Evolutionary conservation across 2,329 filamentous ascomycete genomes (phyloP).

Genomic region (Xylaria sp.): DNA sequence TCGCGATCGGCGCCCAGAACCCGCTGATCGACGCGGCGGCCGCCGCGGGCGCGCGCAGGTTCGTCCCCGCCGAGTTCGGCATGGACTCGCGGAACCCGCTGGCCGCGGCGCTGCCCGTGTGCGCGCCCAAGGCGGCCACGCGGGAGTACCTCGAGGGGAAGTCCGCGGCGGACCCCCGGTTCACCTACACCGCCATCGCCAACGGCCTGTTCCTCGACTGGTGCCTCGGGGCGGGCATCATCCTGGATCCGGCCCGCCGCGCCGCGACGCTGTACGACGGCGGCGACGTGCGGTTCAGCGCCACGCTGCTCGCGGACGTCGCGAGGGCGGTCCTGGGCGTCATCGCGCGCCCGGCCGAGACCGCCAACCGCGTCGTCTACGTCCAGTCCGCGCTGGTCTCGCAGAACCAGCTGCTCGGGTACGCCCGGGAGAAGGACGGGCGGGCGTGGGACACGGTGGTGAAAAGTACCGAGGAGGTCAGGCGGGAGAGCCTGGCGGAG

Average conservation of each 20-base stretch:
- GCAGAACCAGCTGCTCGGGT: slow-evolving; percentile 41
- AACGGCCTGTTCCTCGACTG: slow-evolving; percentile 44
- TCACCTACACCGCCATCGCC: slow-evolving; percentile 39
- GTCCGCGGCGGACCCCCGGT: slow-evolving; percentile 24
- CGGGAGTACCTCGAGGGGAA: slow-evolving; percentile 39
- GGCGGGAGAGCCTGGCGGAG: slow-evolving; percentile 33
- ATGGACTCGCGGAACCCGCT: slow-evolving; percentile 39
- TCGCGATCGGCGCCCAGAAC: slow-evolving; percentile 34
- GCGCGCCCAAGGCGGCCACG: slow-evolving; percentile 38
- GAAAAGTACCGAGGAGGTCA: slow-evolving; percentile 33
- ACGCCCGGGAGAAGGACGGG: slow-evolving; percentile 38
- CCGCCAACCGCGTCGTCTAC: slow-evolving; percentile 40
- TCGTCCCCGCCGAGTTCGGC: slow-evolving; percentile 47
- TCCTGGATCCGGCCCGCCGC: slow-evolving; percentile 35
- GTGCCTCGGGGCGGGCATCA: slow-evolving; percentile 33
- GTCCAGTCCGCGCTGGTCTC: slow-evolving; percentile 39
- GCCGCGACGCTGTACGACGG: slow-evolving; percentile 39
- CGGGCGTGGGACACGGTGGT: slow-evolving; percentile 30
- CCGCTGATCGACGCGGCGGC: slow-evolving; percentile 43
- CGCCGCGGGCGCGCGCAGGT: slow-evolving; percentile 42
- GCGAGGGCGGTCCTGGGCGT: slow-evolving; percentile 38
- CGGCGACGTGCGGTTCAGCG: slow-evolving; percentile 37
- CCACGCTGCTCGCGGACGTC: slow-evolving; percentile 36
- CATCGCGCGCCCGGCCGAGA: slow-evolving; percentile 38
- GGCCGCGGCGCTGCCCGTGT: slow-evolving; percentile 39